Base-by-base conservation (phyloP, 2,329 filamentous ascomycete genomes). In the Polytolypa hystricis region DNA sequence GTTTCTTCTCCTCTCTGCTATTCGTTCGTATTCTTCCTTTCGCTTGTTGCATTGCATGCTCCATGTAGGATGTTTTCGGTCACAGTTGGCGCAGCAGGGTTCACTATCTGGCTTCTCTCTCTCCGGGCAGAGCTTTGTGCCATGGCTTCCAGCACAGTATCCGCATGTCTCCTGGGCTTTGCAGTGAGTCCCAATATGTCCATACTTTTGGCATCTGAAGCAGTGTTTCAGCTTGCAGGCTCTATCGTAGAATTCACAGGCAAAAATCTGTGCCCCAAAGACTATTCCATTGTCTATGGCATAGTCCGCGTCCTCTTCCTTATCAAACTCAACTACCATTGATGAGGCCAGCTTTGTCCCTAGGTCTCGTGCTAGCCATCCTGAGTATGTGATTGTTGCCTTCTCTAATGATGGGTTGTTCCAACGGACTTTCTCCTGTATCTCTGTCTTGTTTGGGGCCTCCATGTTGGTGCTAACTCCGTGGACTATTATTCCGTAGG, bases 171-270 rank as follows among this genome's bases (percentile, higher is more conserved):
- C 38, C 32, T 42, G 27, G 34, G 38, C 41, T 30, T 43, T 39
- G 34, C 37, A 50, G 44, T 50, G 40, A 43, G 45, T 43, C 27
- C 41, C 45, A 31, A 48, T 52, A 38, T 51, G 43, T 29, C 48
- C 44, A 28, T 50, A 51, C 26, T 48, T 40, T 20, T 50, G 47
- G 44, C 42, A 50, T 18, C 41, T 30, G 39, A 48, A 47, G 44
- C 41, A 53, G 43, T 52, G 42, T 38, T 53, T 53, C n/a, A 53
- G 36, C 41, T 42, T 48, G 41, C 41, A 52, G 33, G 44, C 38
- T 17, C 42, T 33, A 38, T 52, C 44, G 35, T 53, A 53, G 23
- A 50, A 46, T 41, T 53, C 33, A 42, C 40, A 50, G 19, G 37
- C 18, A 34, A 48, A 40, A 23, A 46, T 42, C 34, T 41, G 30